Base-by-base conservation (phyloP, 345 rosid species). In the Gossypium herbaceum region DNA sequence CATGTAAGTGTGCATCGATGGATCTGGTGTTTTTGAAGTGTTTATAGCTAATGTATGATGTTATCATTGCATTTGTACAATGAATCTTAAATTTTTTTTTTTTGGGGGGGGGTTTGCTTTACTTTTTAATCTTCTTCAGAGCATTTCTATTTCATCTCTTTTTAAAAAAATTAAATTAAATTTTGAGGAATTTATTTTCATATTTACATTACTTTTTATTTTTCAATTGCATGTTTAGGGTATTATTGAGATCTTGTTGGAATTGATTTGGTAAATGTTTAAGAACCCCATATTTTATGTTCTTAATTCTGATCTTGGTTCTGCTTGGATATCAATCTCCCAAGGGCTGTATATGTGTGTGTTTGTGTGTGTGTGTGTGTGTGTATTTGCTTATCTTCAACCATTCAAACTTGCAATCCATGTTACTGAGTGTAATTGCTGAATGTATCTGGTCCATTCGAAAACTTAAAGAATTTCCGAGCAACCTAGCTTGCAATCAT, bases 11-110 rank as follows among this genome's bases (percentile, higher is more conserved):
- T 79, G 57, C n/a, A 57, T 27, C 34, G n/a, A 48, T 61, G 82
- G 90, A 87, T 87, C 90, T 87, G 83, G 81, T 16, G 34, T 12
- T 78, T 34, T 69, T 68, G 1, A 25, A 65, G 57, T 67, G 56
- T 1, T 71, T 27, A 34, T 77, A 44, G n/a, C 25, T 0, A 61
- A 55, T 79, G 59, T 25, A 8, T 22, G 77, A 78, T 72, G 57
- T 44, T 5, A 22, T 67, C 39, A 64, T 77, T 39, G 22, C 59
- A n/a, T 62, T 69, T 74, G 72, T 27, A 52, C 73, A 11, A 11
- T 41, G 55, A 16, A 12, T 58, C 51, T 59, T 63, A 15, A 5
- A 1, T 34, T 34, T 51, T 51, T 69, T 25, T 20, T 20, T 20
- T 20, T 20, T 0, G 22, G 22, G 22, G 6, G 9, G 59, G 9